phyloP scores from a whole-genome alignment of 1,284 basidiomycete genomes.

The Earliella scabrosa region DNA sequence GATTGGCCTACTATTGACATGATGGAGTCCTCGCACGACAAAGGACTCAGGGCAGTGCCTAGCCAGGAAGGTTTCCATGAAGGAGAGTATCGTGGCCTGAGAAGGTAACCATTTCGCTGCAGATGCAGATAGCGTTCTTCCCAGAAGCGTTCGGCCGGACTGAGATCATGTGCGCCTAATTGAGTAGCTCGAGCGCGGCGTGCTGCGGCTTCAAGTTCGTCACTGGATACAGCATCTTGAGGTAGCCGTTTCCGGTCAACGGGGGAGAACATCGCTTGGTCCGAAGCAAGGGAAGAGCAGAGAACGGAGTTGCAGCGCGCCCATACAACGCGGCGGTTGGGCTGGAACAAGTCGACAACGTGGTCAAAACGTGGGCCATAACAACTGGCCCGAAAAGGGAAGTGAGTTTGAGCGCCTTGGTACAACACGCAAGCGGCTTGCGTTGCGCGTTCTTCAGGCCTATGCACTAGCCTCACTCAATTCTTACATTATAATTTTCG shows the following conservation, averaged over 20 bases:
- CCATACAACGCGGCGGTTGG: neutral
- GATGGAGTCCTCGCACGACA: constrained; percentile 14
- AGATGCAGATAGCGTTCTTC: constrained; percentile 2
- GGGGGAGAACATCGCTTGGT: neutral
- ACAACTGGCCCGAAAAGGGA: neutral
- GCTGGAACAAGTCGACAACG: neutral
- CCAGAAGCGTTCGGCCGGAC: constrained; percentile 6
- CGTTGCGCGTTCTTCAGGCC: too few relatives aligned
- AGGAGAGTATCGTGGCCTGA: constrained; percentile 8
- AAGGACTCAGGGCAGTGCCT: constrained; percentile 3
- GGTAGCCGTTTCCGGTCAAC: neutral
- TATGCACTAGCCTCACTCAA: too few relatives aligned
- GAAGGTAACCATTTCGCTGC: neutral
- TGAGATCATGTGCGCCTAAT: neutral
- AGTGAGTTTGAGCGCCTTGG: neutral
- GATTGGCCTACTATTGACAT: neutral
- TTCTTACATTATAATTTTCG: too few relatives aligned
- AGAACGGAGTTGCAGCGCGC: neutral
- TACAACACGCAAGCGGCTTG: too few relatives aligned
- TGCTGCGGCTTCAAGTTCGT: neutral
- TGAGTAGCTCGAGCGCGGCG: neutral
- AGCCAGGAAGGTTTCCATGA: constrained; percentile 15
- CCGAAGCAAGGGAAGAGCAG: neutral
- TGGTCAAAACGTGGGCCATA: neutral
- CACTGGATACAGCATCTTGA: neutral